Base-by-base conservation (phyloP, 2,329 filamentous ascomycete species). In the Drechslerella stenobrocha region DNA sequence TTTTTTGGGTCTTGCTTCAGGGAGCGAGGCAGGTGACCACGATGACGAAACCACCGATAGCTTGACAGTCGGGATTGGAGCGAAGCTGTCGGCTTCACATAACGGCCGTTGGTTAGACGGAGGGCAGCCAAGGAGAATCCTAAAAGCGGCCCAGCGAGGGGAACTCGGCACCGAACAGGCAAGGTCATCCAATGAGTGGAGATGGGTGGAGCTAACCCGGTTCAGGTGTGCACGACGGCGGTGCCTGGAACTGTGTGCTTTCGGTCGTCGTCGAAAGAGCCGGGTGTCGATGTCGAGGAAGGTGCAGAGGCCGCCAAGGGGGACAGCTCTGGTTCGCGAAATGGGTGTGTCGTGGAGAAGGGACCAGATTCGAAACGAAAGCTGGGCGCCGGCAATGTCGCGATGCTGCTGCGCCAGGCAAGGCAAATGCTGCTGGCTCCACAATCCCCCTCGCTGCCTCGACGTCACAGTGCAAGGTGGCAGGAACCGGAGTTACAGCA, bases 81-180 rank as follows among this genome's bases (percentile, higher is more conserved):
- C 37, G 13, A 18, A 18, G 7, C 37, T 30, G 28, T 11, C 28
- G 28, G 28, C 5, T 11, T 30, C 28, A n/a, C n/a, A n/a, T n/a
- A n/a, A n/a, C n/a, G n/a, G n/a, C n/a, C n/a, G n/a, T n/a, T n/a
- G n/a, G n/a, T n/a, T n/a, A n/a, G n/a, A n/a, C n/a, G n/a, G n/a
- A n/a, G n/a, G n/a, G 50, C 34, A 37, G 15, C 47, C 52, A 59
- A 58, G 55, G 53, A 67, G 63, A 55, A 67, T 67, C 63, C 63
- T 67, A 67, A 67, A 67, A 55, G 63, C 63, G 63, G 63, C 63
- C 63, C 63, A 59, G 59, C 55, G 47, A 42, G 23, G 30, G 28
- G 52, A 40, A 56, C 55, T 55, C 50, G 50, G 55, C 55, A 40
- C 46, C 44, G 28, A 47, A 42, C 15, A 7, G 37, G 37, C 37